These are phyloP conservation scores for Smittium mucronatum DNA, from an alignment of 371 early-diverging fungal genomes.

Conservation along the genomic window DNA sequence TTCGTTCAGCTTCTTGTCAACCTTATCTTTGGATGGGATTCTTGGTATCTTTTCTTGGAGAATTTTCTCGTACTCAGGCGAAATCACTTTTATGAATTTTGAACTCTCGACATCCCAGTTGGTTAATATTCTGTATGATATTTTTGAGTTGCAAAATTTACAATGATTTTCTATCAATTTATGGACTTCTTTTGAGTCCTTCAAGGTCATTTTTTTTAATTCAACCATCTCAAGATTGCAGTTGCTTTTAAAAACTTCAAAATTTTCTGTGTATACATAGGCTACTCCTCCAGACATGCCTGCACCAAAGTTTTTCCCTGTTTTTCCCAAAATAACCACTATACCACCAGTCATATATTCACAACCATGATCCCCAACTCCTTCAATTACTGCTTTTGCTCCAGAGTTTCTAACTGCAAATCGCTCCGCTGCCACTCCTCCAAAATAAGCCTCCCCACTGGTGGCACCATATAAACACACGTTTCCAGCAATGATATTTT, in stretches of 20 bases:
- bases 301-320: slow-evolving; percentile 90
- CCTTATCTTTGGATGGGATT: slow-evolving; percentile 17
- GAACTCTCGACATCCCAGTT: slow-evolving; percentile 56
- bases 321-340: slow-evolving; percentile 64
- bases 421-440: slow-evolving; percentile 92
- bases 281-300: slow-evolving; percentile 92
- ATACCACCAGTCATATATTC: slow-evolving; percentile 97
- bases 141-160: slow-evolving; percentile 64
- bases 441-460: slow-evolving; percentile 75
- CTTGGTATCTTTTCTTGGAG: slow-evolving; percentile 44
- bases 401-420: slow-evolving; percentile 96
- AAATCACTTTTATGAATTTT: slow-evolving; percentile 85
- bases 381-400: slow-evolving; percentile 88
- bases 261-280: slow-evolving; percentile 52
- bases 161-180: slow-evolving; percentile 67
- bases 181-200: slow-evolving; percentile 62
- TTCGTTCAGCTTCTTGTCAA: slow-evolving; percentile 1
- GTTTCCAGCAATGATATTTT: slow-evolving; percentile 90
- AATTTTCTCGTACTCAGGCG: slow-evolving; percentile 76
- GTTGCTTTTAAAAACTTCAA: slow-evolving; percentile 21
- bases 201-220: slow-evolving; percentile 57
- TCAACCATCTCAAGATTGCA: slow-evolving; percentile 87
- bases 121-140: slow-evolving; percentile 59
- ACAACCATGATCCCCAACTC: slow-evolving; percentile 95
- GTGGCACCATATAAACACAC: slow-evolving; percentile 96